phyloP scores from a whole-genome alignment of 257 asterid genomes.

The Euphrasia confusa region DNA sequence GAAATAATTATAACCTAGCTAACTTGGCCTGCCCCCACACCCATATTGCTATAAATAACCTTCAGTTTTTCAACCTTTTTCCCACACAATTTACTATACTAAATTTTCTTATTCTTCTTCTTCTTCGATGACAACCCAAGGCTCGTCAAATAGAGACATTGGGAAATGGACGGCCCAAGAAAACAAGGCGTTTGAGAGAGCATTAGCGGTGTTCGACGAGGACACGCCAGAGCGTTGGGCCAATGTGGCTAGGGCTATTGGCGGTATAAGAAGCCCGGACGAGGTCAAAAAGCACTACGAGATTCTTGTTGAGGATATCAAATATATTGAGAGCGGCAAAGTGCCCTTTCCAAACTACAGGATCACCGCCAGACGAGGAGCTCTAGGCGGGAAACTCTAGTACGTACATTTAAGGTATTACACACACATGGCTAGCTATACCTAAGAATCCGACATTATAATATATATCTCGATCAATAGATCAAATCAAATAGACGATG shows the following conservation, averaged over 20 bases:
- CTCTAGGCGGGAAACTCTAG: slow-evolving; percentile 7
- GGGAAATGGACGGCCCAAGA: slow-evolving; percentile 56
- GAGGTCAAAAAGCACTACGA: slow-evolving; percentile 78
- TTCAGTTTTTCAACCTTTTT: slow-evolving; percentile 21
- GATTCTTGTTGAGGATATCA: slow-evolving; percentile 54
- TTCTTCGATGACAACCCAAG: slow-evolving; percentile 23
- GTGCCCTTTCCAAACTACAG: slow-evolving; percentile 65
- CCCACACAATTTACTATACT: slow-evolving; percentile 11
- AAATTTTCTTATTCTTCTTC: not conserved
- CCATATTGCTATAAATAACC: slow-evolving; percentile 31
- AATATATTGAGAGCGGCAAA: slow-evolving; percentile 57
- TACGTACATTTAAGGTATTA: slow-evolving; percentile 11
- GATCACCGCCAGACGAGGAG: slow-evolving; percentile 25
- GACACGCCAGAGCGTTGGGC: slow-evolving; percentile 83
- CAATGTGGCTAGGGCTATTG: slow-evolving; percentile 69
- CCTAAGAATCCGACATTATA: too few relatives aligned
- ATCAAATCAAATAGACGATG: too few relatives aligned
- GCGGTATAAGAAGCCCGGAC: slow-evolving; percentile 53
- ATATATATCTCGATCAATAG: too few relatives aligned
- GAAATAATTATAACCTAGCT: too few relatives aligned
- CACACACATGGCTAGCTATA: too few relatives aligned
- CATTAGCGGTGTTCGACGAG: slow-evolving; percentile 43
- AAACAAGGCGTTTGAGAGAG: slow-evolving; percentile 83
- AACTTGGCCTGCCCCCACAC: slow-evolving; percentile 18
- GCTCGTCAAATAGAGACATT: slow-evolving; percentile 24